Evolutionary conservation across 139 green algal species (phyloP), one percentile per base, ranked within the genome.

Genomic region (Coelastrella sp.): DNA sequence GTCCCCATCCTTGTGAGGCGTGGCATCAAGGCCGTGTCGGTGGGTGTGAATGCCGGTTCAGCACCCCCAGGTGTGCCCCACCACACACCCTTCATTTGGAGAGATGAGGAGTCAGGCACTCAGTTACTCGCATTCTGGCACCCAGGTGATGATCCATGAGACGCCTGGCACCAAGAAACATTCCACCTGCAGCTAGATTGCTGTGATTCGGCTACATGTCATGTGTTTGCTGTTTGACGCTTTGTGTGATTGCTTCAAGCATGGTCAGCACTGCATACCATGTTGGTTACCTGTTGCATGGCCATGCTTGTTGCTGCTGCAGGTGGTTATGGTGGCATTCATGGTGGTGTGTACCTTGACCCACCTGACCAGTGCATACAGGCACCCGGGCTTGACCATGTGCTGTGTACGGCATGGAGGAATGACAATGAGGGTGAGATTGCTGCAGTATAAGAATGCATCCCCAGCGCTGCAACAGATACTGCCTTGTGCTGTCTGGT

Each of bases 1-100:
- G 84, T 96, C 8, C 93, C 93, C 12, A 83, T 94, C 17, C 78
- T 96, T 12, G 78, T 24, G 4, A 4, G 68, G 27, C 19, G 86
- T 15, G 93, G 91, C 17, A 80, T 93, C 59, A 86, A 85, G 10
- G 91, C 82, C 6, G n/a, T 93, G 10, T 84, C 68, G 12, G 85
- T 92, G 59, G 90, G 90, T 5, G 90, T 92, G 17, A 92, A 92
- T 80, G 66, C 84, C 56, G 84, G 84, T 20, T 81, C 68, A 65
- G 84, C 84, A 9, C 84, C 84, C 7, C 84, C 84, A 7, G 85
- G 74, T 7, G 85, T 90, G 15, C 85, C 85, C 6, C 25, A 70
- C 58, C 84, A 78, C 74, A 90, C 85, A 17, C 85, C 85, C 7
- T 90, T 90, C 72, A 75, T 90, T 17, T 90, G 85, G 85, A 60